These are phyloP conservation scores for Simplicillium aogashimaense DNA, from an alignment of 2,329 filamentous ascomycete species.

Conservation along the genomic window DNA sequence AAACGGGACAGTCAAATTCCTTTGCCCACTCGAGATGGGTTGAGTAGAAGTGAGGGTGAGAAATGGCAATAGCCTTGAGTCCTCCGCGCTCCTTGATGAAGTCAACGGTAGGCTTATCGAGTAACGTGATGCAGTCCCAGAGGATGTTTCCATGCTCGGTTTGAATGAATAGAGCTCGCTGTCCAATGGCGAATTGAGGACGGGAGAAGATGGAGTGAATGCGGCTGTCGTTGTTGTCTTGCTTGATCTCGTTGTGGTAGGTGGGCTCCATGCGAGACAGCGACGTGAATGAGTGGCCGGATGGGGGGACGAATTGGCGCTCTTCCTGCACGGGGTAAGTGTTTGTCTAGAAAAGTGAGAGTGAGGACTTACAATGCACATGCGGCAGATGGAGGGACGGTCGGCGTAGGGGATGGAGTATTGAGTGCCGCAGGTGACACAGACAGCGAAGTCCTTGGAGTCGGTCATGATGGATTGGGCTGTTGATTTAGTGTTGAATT, in stretches of 20 bases:
- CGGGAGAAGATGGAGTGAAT: slow-evolving; percentile 37
- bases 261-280: slow-evolving; percentile 32
- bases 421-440: slow-evolving; percentile 62
- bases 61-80: slow-evolving; percentile 62
- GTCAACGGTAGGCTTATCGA: slow-evolving; percentile 54
- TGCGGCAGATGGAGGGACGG: slow-evolving; percentile 47
- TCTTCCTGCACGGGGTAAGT: slow-evolving; percentile 34
- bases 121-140: slow-evolving; percentile 67
- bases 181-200: slow-evolving; percentile 62
- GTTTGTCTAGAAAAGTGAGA: background rate
- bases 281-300: slow-evolving; percentile 50
- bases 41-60: slow-evolving; percentile 75
- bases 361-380: slow-evolving; percentile 44
- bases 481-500: too few species aligned
- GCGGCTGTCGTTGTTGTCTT: slow-evolving; percentile 31
- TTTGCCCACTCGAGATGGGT: slow-evolving; percentile 66
- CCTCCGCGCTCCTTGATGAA: slow-evolving; percentile 53
- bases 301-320: slow-evolving; percentile 55
- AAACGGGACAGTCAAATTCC: slow-evolving; percentile 61
- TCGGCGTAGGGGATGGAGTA: slow-evolving; percentile 33
- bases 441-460: slow-evolving; percentile 27
- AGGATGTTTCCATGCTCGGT: slow-evolving; percentile 61
- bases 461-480: background rate
- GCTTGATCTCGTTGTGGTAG: slow-evolving; percentile 45
- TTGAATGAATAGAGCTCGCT: slow-evolving; percentile 59